Evolutionary conservation across 2,329 filamentous ascomycete genomes (phyloP), one percentile per base, ranked within the genome.

Genomic region (Colletotrichum godetiae): DNA sequence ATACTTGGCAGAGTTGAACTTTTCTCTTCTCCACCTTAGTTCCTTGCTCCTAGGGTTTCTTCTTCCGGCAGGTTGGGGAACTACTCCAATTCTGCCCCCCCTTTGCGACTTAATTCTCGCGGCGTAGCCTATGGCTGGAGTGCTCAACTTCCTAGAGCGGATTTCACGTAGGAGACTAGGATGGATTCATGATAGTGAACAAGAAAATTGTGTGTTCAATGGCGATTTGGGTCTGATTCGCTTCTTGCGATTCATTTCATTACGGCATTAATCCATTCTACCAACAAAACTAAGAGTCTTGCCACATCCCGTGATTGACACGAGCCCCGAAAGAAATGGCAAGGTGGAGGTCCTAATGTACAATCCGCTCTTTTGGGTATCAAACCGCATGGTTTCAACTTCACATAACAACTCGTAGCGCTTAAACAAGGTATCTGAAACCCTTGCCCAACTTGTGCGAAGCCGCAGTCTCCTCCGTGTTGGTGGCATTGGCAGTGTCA

Each of bases 381-480:
- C 70, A 57, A 70, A 65, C 55, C 13, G 7, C 60, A 37, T 22
- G 27, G 29, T 22, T 33, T 59, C 31, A 33, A 19, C 24, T 53
- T 13, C 5, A 46, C 24, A 67, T 35, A 33, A 22, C 12, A 22
- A 53, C 22, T 58, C 63, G 12, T 2, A 31, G 10, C 12, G 49
- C 52, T 71, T 82, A 87, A 55, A 86, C 77, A 64, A 88, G 77
- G 76, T 88, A 88, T 65, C 86, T 80, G 79, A 87, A 88, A 53
- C 85, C 85, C 79, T 85, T 85, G 68, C 81, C 80, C 84, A 87
- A 84, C 72, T 80, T 80, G 75, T 85, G 75, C 4, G 84, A 83
- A 64, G 87, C 84, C 31, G 89, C 84, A 0, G 84, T 78, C 52
- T 82, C 82, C 3, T 84, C 84, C 60, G 84, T 79, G 10, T 79